Percentiles rank a stretch among this genome's conserved stretches.
These are phyloP conservation scores for Podaxis carcinomalis DNA, from an alignment of 768 basidiomycete genomes.

Conservation along the genomic window DNA sequence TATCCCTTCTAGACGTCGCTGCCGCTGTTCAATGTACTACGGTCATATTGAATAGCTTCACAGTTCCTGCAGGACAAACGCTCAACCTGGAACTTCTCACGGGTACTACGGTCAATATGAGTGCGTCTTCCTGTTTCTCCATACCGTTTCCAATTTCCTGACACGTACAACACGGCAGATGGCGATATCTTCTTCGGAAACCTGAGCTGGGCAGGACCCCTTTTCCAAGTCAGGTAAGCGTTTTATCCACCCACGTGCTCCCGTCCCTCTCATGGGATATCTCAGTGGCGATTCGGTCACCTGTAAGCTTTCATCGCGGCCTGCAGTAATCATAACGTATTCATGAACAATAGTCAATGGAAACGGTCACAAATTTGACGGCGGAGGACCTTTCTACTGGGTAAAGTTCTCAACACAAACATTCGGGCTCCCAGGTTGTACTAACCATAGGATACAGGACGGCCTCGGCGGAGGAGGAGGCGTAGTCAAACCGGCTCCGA, in stretches of 20 bases:
- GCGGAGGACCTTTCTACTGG: constrained; percentile 41
- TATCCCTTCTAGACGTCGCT: constrained; percentile 32
- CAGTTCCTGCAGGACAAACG: constrained; percentile 49
- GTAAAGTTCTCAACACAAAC: constrained; percentile 16
- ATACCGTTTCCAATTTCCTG: neutral
- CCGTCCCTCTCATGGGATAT: neutral
- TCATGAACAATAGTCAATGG: constrained; percentile 29
- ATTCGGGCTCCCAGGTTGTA: neutral
- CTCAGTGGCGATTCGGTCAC: constrained; percentile 43
- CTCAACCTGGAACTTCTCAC: constrained; percentile 41
- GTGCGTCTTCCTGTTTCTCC: constrained; percentile 29
- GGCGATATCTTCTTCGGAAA: constrained; percentile 58
- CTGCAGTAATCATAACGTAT: neutral
- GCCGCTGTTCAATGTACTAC: constrained; percentile 52
- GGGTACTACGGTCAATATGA: constrained; percentile 55
- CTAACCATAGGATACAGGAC: constrained; percentile 23
- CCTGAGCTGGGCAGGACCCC: constrained; percentile 46
- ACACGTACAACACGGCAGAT: constrained; percentile 26
- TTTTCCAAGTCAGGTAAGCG: constrained; percentile 46
- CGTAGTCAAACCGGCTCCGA: constrained; percentile 35
- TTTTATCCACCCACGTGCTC: neutral
- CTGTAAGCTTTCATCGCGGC: constrained; percentile 29
- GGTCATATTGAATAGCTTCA: constrained; percentile 53
- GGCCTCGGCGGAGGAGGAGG: constrained; percentile 36
- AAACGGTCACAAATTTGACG: constrained; percentile 37